Evolutionary conservation across 495 filamentous ascomycete species (phyloP), one percentile per base, ranked within the genome.

Genomic region (Xylaria telfairii): DNA sequence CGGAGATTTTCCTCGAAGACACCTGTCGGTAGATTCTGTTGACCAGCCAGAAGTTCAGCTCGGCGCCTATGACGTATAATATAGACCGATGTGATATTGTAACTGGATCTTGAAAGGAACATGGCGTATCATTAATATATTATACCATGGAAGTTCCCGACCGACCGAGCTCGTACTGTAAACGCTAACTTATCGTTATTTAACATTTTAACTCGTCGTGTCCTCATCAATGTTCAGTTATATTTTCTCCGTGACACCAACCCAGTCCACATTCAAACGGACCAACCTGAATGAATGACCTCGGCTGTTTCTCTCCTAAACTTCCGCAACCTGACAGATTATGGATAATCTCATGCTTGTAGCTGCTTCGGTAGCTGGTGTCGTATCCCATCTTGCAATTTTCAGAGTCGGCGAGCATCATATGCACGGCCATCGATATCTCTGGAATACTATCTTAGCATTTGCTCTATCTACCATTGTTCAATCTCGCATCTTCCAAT

Each of bases 381-480:
- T 24, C 69, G 69, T 9, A 72, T 75, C 70, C n/a, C 74, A 81
- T 60, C 17, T 79, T 13, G 49, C 72, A 59, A 79, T 75, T 62
- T 82, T 82, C 65, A 70, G 68, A 49, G 65, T 74, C 19, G 80
- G 81, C 21, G 81, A 83, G 70, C 81, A 83, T 54, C 80, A 83
- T 67, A 66, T 79, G 32, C 71, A 81, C 54, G 67, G 75, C 60
- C 28, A 70, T 47, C 67, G 59, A 8, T 81, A 78, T 61, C 37
- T 82, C 13, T 69, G 62, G 1, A 19, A 21, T 19, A 17, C 42
- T 12, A 24, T 59, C 12, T 39, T 24, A 9, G 28, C 53, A 6
- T 30, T 61, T 26, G 21, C 10, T 8, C 10, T 24, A 30, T 46
- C 28, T 26, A 12, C 24, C 6, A 39, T 39, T 15, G 60, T 30